Conservation (phyloP, 306 rosid genomes). For the Luffa aegyptiaca region DNA sequence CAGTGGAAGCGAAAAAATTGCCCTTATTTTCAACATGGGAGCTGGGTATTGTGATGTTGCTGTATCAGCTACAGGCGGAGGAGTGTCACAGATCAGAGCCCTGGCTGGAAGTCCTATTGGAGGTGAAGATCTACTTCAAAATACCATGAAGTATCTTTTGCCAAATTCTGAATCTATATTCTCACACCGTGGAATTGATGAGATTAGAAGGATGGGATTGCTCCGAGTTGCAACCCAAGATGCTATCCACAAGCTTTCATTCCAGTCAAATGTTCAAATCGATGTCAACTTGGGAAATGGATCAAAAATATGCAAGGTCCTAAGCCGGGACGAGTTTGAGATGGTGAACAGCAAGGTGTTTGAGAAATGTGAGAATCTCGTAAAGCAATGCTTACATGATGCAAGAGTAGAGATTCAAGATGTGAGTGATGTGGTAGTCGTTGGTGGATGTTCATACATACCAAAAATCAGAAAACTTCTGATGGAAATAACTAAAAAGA, state of each 20-base stretch:
- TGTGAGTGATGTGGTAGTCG: conserved; percentile 48
- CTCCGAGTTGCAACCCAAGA: conserved; percentile 72
- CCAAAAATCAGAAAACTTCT: conserved; percentile 57
- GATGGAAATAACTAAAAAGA: conserved; percentile 22
- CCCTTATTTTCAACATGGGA: conserved; percentile 80
- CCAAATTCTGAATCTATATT: conserved; percentile 47
- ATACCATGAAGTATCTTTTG: conserved; percentile 52
- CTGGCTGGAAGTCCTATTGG: conserved; percentile 75
- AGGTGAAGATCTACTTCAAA: conserved; percentile 94
- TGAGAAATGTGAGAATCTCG: conserved; percentile 51
- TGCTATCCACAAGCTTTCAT: conserved; percentile 70
- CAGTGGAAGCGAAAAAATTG: conserved; percentile 62
- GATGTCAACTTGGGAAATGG: conserved; percentile 60
- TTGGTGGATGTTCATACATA: conserved; percentile 76
- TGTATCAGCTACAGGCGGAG: conserved; percentile 62
- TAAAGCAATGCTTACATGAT: conserved; percentile 56
- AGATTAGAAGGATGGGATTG: conserved; percentile 43
- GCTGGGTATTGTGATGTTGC: conserved; percentile 90
- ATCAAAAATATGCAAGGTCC: conserved; percentile 37
- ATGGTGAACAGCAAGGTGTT: conserved; percentile 55
- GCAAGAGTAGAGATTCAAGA: conserved; percentile 54
- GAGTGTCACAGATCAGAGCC: conserved; percentile 75
- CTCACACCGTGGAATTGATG: conserved; percentile 31
- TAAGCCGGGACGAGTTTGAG: conserved; percentile 55
- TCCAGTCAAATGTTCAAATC: conserved; percentile 30